Conservation (phyloP, 805 yeast species). For the Yarrowia phangngaensis region DNA sequence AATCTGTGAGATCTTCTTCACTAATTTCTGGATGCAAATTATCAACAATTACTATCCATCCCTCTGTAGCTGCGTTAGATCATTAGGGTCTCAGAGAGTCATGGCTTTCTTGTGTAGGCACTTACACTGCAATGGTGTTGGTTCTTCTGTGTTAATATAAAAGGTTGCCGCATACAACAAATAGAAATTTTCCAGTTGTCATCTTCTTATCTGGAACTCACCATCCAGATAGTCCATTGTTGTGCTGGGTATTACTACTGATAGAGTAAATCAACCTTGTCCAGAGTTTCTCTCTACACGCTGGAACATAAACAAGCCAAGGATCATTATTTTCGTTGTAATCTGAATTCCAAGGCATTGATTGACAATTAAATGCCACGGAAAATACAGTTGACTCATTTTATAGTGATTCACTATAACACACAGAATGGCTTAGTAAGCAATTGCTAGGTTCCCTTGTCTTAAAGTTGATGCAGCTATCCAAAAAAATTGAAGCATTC, state of each 20-base stretch:
- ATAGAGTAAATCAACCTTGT: no score
- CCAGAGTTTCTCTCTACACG: no score
- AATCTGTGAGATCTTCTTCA: slow-evolving; percentile 46
- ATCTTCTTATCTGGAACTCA: slow-evolving; percentile 3
- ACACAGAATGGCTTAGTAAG: no score
- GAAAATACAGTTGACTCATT: no score
- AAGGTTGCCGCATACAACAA: no score
- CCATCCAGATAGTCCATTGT: slow-evolving; percentile 5
- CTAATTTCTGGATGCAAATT: slow-evolving; percentile 47
- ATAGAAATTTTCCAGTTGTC: background rate
- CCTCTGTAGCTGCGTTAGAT: slow-evolving; percentile 41
- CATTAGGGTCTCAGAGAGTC: background rate
- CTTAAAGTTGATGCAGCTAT: background rate
- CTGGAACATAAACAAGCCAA: no score
- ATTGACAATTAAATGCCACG: no score
- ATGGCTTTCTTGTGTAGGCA: background rate
- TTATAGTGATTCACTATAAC: no score
- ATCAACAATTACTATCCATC: slow-evolving; percentile 44
- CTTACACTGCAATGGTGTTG: slow-evolving; percentile 13
- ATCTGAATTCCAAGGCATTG: no score
- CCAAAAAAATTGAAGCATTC: background rate
- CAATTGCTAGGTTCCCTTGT: no score
- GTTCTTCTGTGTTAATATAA: slow-evolving; percentile 20
- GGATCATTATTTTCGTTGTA: no score
- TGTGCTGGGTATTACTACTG: no score